Base-by-base conservation (phyloP, 2,329 filamentous ascomycete species). In the Aureobasidium sp. region DNA sequence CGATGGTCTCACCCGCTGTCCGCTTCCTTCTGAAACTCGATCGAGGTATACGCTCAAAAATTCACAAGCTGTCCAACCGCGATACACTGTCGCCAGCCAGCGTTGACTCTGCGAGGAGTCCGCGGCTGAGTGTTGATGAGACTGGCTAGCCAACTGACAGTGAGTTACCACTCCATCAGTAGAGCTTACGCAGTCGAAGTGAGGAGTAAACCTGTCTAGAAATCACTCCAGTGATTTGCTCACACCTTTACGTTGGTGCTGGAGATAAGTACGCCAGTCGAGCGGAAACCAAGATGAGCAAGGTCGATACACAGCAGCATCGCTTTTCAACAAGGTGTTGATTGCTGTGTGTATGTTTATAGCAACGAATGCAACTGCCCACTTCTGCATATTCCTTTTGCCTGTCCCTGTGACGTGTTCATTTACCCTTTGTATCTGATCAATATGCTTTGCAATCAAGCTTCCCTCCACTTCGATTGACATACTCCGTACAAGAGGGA, bases 231-330 rank as follows among this genome's bases (percentile, higher is more conserved):
- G 44, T 34, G 55, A 36, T 49, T 21, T 27, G 36, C 44, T 59
- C 44, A 59, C 55, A 59, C 55, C 55, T 59, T 49, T 59, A 49
- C 44, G 55, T 29, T 21, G 55, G 55, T 59, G 44, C 44, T 59
- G 44, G 39, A 49, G 44, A 59, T 41, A 14, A 59, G 55, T 59
- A 59, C 55, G 55, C 55, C 44, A 59, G 32, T 48, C 44, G 44
- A 49, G 55, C 55, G 44, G 44, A 59, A 59, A 59, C 55, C 44
- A 59, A 59, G 55, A 59, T 49, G 55, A 59, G 55, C 55, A 39
- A 25, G 11, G 16, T 34, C 34, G n/a, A 9, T 1, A 32, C 30
- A 29, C 3, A 37, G 5, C 42, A 37, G 21, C 16, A 21, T 21
- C n/a, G 39, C 7, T 25, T 45, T 25, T 30, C 9, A 21, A 34